phyloP scores from a whole-genome alignment of 352 stramenopile genomes.

The Phytophthora ramorum region DNA sequence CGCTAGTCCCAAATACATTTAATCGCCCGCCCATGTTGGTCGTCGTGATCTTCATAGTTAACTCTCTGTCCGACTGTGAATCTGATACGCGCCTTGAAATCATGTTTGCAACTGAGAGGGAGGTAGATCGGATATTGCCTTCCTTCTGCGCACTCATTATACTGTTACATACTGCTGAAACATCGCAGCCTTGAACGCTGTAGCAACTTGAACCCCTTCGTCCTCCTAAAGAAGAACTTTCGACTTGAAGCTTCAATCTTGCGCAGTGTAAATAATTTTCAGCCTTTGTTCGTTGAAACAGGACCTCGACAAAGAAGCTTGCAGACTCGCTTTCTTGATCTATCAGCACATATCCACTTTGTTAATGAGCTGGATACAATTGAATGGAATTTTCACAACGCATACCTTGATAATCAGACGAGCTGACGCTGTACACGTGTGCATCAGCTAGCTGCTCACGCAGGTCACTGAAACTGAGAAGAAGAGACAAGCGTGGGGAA shows the following conservation, averaged over 20 bases:
- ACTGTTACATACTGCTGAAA: slow-evolving; percentile 50
- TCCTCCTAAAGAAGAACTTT: slow-evolving; percentile 35
- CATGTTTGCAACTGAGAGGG: slow-evolving; percentile 45
- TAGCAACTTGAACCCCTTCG: slow-evolving; percentile 40
- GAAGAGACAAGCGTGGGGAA: slow-evolving; percentile 61
- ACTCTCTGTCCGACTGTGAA: slow-evolving; percentile 5
- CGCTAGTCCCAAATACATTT: slow-evolving; percentile 45
- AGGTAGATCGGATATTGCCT: slow-evolving; percentile 21
- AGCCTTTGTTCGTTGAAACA: slow-evolving; percentile 55
- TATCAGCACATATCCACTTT: slow-evolving; percentile 23
- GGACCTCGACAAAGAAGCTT: slow-evolving; percentile 65
- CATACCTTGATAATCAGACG: slow-evolving; percentile 74
- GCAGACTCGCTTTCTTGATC: slow-evolving; percentile 58
- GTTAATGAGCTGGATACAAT: background rate
- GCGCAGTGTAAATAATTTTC: slow-evolving; percentile 62
- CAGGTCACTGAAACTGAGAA: slow-evolving; percentile 58
- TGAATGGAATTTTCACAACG: background rate
- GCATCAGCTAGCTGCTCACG: slow-evolving; percentile 55
- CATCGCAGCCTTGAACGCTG: slow-evolving; percentile 65
- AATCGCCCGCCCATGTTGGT: slow-evolving; percentile 51
- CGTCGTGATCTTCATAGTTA: slow-evolving; percentile 39
- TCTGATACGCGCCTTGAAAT: slow-evolving; percentile 12
- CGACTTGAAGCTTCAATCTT: slow-evolving; percentile 62
- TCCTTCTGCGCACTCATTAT: slow-evolving; percentile 52
- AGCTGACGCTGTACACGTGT: slow-evolving; percentile 63